A percentile compares a stretch with the other conserved stretches of the same genome.
phyloP scores from a whole-genome alignment of 257 asterid genomes.

The Gardenia jasminoides region DNA sequence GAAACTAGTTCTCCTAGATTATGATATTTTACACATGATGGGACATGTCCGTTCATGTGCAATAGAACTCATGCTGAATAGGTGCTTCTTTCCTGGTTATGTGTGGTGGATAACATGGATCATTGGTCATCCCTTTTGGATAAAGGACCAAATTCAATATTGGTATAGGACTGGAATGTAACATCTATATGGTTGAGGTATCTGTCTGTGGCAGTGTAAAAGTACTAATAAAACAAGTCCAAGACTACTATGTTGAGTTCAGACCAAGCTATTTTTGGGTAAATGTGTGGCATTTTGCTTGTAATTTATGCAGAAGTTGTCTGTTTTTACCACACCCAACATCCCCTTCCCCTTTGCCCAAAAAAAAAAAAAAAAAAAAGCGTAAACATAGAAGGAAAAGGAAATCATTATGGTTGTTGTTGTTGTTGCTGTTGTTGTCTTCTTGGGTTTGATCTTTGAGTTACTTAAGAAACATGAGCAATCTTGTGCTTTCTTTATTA shows the following conservation, averaged over 20 bases:
- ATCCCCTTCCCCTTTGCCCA: background rate
- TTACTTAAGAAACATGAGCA: background rate
- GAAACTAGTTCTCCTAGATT: background rate
- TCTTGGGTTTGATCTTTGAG: background rate
- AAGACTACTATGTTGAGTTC: too few species aligned
- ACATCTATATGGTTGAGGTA: background rate
- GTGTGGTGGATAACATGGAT: background rate
- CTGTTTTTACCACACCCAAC: background rate
- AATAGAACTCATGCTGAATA: background rate
- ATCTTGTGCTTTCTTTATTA: background rate
- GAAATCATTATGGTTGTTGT: background rate
- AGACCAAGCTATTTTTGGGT: too few species aligned
- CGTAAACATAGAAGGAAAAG: too few species aligned
- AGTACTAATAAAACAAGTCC: background rate
- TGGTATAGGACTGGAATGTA: background rate
- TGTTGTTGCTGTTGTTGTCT: background rate
- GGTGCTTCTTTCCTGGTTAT: background rate
- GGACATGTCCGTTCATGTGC: background rate
- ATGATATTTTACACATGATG: background rate
- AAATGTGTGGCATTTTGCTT: background rate
- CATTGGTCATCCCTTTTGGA: background rate
- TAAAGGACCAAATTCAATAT: background rate
- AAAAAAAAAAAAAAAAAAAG: too few species aligned
- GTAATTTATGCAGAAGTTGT: background rate
- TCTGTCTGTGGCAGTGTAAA: background rate